Base-by-base conservation (phyloP, 805 yeast genomes). In the Starmerella sp. region DNA sequence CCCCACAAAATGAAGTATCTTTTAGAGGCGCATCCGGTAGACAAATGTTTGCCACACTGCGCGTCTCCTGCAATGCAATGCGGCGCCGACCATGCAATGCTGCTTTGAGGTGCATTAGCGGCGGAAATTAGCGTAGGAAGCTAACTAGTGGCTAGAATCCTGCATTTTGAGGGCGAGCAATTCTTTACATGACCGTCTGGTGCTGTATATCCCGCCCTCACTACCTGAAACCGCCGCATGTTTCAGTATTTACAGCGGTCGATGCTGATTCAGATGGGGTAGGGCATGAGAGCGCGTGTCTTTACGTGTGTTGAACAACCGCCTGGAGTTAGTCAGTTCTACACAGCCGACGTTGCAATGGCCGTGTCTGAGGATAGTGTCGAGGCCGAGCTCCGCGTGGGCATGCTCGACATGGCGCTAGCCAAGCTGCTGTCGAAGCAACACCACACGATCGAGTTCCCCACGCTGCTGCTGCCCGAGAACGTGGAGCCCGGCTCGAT, bases 391-490 rank as follows among this genome's bases (percentile, higher is more conserved):
- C 77, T 91, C 39, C 90, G 97, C 0, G 97, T 93, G 22, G 98
- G 97, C 49, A 90, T 90, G 72, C 76, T 91, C 46, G 98, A 93
- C 67, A 96, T 97, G 11, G 89, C 97, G 2, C 75, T 93, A 68
- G 97, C 97, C 34, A 75, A 93, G 48, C 75, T 93, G 46, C 78
- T 95, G 39, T 91, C 98, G 17, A 79, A 84, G 54, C 93, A 91
- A 68, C 97, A 91, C 69, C 96, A 90, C 67, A 76, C 91, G 58
- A 90, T 93, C 60, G 98, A 93, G 66, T 93, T 91, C 65, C 98
- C 98, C n/a, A 88, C 97, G 4, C 81, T 91, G 55, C 74, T 93
- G 53, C 73, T 93, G 47, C 98, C 98, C 8, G 85, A 83, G 62
- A 90, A 91, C 41, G 93, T 90, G 37, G 77, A 79, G 60, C 95